These are phyloP conservation scores for Dictyostelium purpureum DNA, from an alignment of 78 protist species.

Conservation along the genomic window DNA sequence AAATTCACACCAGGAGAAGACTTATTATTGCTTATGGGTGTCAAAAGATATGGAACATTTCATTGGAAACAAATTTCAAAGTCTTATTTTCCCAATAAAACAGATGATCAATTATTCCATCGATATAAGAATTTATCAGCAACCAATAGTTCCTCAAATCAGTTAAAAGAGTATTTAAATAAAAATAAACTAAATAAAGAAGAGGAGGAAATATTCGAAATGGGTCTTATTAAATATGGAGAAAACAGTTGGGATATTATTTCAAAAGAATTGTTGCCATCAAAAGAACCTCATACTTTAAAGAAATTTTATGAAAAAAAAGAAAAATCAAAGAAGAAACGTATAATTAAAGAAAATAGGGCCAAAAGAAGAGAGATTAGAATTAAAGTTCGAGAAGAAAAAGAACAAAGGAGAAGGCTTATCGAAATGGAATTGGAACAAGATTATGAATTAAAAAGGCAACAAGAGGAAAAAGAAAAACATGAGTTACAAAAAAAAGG, in stretches of 20 bases:
- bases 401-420: not conserved
- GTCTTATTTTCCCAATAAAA: conserved; percentile 26
- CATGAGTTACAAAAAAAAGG: not conserved
- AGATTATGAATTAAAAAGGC: not conserved
- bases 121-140: conserved; percentile 23
- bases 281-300: not conserved
- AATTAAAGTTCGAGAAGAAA: not conserved
- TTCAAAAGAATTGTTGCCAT: not conserved
- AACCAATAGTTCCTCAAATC: not conserved
- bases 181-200: not conserved
- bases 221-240: not conserved
- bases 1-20: conserved; percentile 63
- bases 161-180: not conserved
- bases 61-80: conserved; percentile 1
- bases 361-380: not conserved
- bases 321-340: not conserved
- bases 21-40: not conserved
- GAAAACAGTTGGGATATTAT: conserved; percentile 31
- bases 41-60: conserved; percentile 25
- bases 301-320: not conserved
- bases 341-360: not conserved
- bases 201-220: not conserved
- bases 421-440: not conserved
- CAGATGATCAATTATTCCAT: conserved; percentile 54
- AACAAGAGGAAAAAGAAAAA: not conserved